Percentiles rank a stretch among this genome's conserved stretches.
phyloP scores from a whole-genome alignment of 2,329 filamentous ascomycete genomes.

The Cladosporium sp. region DNA sequence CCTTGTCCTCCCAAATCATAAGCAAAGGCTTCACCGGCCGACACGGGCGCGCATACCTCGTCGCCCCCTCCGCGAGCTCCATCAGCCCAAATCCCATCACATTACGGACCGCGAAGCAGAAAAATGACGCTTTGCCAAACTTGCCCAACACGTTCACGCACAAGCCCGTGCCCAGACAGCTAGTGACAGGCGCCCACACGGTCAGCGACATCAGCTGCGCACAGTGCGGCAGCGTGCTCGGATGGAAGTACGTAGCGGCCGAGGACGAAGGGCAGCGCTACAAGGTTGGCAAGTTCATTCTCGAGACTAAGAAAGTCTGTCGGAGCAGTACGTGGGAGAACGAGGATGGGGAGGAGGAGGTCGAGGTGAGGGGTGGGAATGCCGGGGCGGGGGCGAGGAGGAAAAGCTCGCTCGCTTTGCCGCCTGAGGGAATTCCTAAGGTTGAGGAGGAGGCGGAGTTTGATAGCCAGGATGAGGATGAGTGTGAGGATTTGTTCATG shows the following conservation, averaged over 20 bases:
- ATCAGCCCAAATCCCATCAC: constrained; percentile 17
- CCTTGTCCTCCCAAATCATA: constrained; percentile 54
- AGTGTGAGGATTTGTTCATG: constrained; percentile 62
- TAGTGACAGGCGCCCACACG: constrained; percentile 61
- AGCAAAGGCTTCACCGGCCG: constrained; percentile 46
- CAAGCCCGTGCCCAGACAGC: constrained; percentile 52
- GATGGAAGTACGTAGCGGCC: constrained; percentile 63
- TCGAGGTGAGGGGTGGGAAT: constrained; percentile 14
- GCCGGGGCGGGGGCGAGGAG: constrained; percentile 13
- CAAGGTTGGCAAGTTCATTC: constrained; percentile 64
- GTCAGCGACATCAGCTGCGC: constrained; percentile 58
- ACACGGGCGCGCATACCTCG: constrained; percentile 61
- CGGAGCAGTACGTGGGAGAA: constrained; percentile 51
- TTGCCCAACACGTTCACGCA: constrained; percentile 58
- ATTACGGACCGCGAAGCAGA: constrained; percentile 20
- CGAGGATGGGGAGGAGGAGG: constrained; percentile 22
- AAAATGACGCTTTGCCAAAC: constrained; percentile 30
- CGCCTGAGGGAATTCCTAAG: constrained; percentile 20
- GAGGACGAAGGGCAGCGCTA: constrained; percentile 59
- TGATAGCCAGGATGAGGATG: constrained; percentile 62
- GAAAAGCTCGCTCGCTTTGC: constrained; percentile 19
- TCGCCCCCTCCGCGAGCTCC: constrained; percentile 42
- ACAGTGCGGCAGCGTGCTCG: constrained; percentile 53
- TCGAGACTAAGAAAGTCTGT: constrained; percentile 56
- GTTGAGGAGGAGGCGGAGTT: constrained; percentile 48